phyloP scores from a whole-genome alignment of 805 yeast genomes.

The Zygosaccharomyces kombuchaensis region DNA sequence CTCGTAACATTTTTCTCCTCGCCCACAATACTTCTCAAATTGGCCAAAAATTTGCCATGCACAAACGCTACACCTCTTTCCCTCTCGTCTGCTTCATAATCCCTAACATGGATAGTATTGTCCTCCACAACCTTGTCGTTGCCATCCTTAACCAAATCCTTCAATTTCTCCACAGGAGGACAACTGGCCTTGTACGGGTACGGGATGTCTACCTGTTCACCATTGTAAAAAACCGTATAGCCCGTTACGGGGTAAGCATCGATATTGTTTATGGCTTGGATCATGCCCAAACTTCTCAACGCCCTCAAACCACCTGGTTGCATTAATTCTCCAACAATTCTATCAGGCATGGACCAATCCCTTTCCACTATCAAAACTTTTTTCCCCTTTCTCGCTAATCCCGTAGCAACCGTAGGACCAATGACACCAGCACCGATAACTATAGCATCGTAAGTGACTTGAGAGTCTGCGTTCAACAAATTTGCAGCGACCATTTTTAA shows the following conservation, averaged over 20 bases:
- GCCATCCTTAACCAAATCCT: slow-evolving; percentile 51
- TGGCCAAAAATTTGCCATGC: slow-evolving; percentile 82
- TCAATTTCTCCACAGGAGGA: slow-evolving; percentile 46
- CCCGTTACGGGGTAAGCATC: slow-evolving; percentile 78
- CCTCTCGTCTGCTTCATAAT: slow-evolving; percentile 56
- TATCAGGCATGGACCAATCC: slow-evolving; percentile 87
- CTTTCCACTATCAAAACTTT: slow-evolving; percentile 72
- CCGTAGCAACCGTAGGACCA: slow-evolving; percentile 90
- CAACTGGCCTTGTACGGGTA: slow-evolving; percentile 64
- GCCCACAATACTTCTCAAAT: slow-evolving; percentile 66
- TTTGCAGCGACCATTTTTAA: slow-evolving; percentile 14
- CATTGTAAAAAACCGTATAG: slow-evolving; percentile 69
- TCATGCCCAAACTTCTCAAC: slow-evolving; percentile 76
- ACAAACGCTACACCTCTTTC: slow-evolving; percentile 82
- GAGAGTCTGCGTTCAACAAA: slow-evolving; percentile 30
- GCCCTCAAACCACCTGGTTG: slow-evolving; percentile 97
- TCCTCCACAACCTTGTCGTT: slow-evolving; percentile 55
- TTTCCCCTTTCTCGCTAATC: slow-evolving; percentile 85
- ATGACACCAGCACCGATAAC: slow-evolving; percentile 98
- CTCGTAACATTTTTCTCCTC: slow-evolving; percentile 70
- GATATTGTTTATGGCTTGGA: slow-evolving; percentile 42
- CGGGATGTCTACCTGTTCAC: slow-evolving; percentile 52
- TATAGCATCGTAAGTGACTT: slow-evolving; percentile 62
- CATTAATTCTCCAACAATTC: slow-evolving; percentile 95
- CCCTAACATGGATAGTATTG: slow-evolving; percentile 43